phyloP scores from a whole-genome alignment of 352 stramenopile genomes.

The Globisporangium yorkense region DNA sequence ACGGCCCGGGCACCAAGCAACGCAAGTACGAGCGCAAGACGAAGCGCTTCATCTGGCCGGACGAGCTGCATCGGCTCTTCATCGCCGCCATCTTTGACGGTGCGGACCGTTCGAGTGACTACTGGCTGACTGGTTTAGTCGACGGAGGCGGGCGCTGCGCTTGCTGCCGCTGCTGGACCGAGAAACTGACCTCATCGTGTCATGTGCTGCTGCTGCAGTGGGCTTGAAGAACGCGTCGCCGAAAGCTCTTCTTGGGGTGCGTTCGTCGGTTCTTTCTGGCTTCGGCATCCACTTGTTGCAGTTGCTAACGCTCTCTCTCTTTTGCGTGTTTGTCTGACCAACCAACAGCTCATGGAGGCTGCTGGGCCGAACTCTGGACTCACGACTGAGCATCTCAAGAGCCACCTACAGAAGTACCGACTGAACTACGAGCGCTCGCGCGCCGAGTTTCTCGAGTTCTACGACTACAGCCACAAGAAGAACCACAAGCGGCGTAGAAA shows the following conservation, averaged over 20 bases:
- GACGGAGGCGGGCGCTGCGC: not conserved
- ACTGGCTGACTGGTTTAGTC: not conserved
- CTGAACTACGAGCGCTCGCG: conserved; percentile 85
- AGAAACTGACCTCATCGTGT: not conserved
- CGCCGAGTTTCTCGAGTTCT: conserved; percentile 82
- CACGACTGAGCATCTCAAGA: conserved; percentile 86
- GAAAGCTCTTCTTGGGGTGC: conserved; percentile 70
- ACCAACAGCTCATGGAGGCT: conserved; percentile 54
- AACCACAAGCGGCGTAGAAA: conserved; percentile 49
- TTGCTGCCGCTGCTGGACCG: not conserved
- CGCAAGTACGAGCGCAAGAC: conserved; percentile 88
- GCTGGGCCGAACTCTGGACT: conserved; percentile 50
- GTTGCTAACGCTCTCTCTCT: not conserved
- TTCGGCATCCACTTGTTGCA: not conserved
- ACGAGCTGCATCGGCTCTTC: conserved; percentile 85
- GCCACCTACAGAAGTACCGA: conserved; percentile 85
- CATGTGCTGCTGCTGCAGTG: conserved; percentile 26
- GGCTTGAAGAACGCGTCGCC: conserved; percentile 85
- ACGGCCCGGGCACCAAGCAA: conserved; percentile 20
- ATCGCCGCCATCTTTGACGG: conserved; percentile 85
- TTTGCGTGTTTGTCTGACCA: conserved; percentile 17
- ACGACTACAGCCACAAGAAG: conserved; percentile 68
- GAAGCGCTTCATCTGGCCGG: conserved; percentile 84
- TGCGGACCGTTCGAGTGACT: conserved; percentile 19
- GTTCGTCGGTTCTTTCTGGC: conserved; percentile 6